Evolutionary conservation across 2,329 filamentous ascomycete species (phyloP).

Genomic region (Helicocarpus griseus): DNA sequence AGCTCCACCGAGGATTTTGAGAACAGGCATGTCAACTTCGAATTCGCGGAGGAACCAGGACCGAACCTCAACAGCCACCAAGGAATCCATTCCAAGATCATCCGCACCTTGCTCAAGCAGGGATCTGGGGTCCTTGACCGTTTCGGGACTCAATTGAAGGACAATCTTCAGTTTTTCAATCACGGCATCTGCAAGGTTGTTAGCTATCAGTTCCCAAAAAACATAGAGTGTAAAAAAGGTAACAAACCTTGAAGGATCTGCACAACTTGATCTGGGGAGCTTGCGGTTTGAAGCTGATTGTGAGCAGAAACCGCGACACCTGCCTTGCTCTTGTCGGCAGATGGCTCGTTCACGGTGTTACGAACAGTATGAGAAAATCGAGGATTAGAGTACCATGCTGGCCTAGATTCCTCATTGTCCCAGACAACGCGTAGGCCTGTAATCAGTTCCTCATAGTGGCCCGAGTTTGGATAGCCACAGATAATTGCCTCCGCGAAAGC

Average conservation of each 20-base stretch:
- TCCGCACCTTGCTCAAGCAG: neutral
- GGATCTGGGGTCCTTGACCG: neutral
- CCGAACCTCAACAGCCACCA: conserved; percentile 31
- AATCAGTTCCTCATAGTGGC: conserved; percentile 4
- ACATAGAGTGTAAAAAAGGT: neutral
- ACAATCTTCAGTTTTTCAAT: neutral
- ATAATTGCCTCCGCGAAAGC: conserved; percentile 43
- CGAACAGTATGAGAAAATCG: conserved; percentile 31
- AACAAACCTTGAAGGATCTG: conserved; percentile 5
- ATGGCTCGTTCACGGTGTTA: neutral
- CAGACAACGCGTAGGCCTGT: conserved; percentile 4
- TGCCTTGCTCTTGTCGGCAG: neutral
- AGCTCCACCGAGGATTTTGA: conserved; percentile 32
- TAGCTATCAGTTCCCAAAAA: neutral
- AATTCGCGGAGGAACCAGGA: conserved; percentile 41
- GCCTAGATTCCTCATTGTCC: conserved; percentile 15
- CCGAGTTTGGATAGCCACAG: conserved; percentile 25
- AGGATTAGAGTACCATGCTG: conserved; percentile 36
- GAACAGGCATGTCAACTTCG: conserved; percentile 35
- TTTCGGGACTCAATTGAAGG: neutral
- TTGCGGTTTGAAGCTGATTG: neutral
- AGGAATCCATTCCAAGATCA: conserved; percentile 28
- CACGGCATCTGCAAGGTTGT: neutral
- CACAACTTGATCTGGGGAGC: neutral
- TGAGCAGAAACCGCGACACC: neutral